These are phyloP conservation scores for Umbelopsis sp. DNA, from an alignment of 192 early-diverging fungal genomes.

Conservation along the genomic window DNA sequence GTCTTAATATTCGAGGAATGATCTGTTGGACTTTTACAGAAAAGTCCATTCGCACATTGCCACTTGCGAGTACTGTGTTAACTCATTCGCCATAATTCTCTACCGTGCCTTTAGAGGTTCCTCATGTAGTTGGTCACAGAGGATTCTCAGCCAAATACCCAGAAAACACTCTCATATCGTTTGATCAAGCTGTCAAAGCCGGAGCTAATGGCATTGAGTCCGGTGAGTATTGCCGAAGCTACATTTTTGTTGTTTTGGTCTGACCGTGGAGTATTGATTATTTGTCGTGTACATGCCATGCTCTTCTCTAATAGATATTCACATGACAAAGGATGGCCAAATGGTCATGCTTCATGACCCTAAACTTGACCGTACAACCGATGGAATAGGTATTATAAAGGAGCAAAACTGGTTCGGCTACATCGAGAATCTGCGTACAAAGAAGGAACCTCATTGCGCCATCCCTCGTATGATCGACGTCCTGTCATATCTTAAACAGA, in stretches of 20 bases:
- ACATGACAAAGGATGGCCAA: conserved; percentile 52
- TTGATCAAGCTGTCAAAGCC: conserved; percentile 51
- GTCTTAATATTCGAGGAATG: not conserved
- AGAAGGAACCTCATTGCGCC: conserved; percentile 42
- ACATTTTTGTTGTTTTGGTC: too few species aligned
- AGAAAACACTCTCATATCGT: conserved; percentile 58
- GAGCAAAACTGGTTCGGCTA: conserved; percentile 47
- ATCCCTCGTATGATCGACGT: conserved; percentile 54
- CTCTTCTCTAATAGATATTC: conserved; percentile 42
- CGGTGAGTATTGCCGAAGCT: conserved; percentile 18
- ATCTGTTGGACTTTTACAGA: not conserved
- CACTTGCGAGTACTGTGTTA: not conserved
- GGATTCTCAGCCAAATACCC: conserved; percentile 52
- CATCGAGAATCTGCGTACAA: conserved; percentile 52
- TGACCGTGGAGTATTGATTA: not conserved
- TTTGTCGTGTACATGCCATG: not conserved
- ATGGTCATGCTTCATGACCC: conserved; percentile 59
- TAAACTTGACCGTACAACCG: conserved; percentile 49
- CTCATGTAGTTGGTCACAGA: conserved; percentile 45
- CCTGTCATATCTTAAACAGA: conserved; percentile 43
- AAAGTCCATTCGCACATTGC: not conserved
- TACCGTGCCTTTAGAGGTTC: not conserved
- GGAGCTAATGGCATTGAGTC: conserved; percentile 55
- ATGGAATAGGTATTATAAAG: conserved; percentile 45
- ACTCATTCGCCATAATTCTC: not conserved